Percentiles rank a stretch among this genome's conserved stretches.
phyloP scores from a whole-genome alignment of 2,329 filamentous ascomycete species.

The Atkinsonella hypoxylon region DNA sequence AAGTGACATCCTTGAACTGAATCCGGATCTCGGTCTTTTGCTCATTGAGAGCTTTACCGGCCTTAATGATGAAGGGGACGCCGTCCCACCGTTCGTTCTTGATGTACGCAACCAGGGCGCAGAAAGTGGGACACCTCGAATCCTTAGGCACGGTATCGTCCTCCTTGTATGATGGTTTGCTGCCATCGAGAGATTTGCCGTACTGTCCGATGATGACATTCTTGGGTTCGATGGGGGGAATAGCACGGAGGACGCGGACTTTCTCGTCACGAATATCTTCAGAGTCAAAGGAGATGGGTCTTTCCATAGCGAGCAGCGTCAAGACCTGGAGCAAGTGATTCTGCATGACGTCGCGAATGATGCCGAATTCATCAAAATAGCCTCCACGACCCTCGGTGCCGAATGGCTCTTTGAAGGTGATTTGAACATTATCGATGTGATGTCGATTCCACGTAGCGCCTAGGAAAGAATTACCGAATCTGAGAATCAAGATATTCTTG shows the following conservation, averaged over 20 bases:
- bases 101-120: slow-evolving; percentile 92
- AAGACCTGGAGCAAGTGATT: slow-evolving; percentile 96
- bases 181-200: slow-evolving; percentile 88
- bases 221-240: slow-evolving; percentile 93
- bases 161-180: slow-evolving; percentile 96
- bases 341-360: slow-evolving; percentile 99
- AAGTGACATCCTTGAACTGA: slow-evolving; percentile 98
- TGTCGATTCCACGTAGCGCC: slow-evolving; percentile 98
- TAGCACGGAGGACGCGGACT: slow-evolving; percentile 86
- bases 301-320: slow-evolving; percentile 94
- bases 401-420: slow-evolving; percentile 98
- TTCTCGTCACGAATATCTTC: slow-evolving; percentile 99
- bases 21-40: slow-evolving; percentile 99
- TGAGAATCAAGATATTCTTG: slow-evolving; percentile 96
- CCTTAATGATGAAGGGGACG: slow-evolving; percentile 98
- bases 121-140: slow-evolving; percentile 95
- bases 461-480: slow-evolving; percentile 98
- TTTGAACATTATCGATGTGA: slow-evolving; percentile 98
- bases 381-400: slow-evolving; percentile 95
- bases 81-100: slow-evolving; percentile 99
- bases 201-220: slow-evolving; percentile 99
- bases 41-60: slow-evolving; percentile 96
- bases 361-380: slow-evolving; percentile 99
- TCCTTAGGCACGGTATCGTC: slow-evolving; percentile 97
- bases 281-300: slow-evolving; percentile 93